phyloP scores from a whole-genome alignment of 2,329 filamentous ascomycete genomes.

The Penicillium fuscoglaucum region DNA sequence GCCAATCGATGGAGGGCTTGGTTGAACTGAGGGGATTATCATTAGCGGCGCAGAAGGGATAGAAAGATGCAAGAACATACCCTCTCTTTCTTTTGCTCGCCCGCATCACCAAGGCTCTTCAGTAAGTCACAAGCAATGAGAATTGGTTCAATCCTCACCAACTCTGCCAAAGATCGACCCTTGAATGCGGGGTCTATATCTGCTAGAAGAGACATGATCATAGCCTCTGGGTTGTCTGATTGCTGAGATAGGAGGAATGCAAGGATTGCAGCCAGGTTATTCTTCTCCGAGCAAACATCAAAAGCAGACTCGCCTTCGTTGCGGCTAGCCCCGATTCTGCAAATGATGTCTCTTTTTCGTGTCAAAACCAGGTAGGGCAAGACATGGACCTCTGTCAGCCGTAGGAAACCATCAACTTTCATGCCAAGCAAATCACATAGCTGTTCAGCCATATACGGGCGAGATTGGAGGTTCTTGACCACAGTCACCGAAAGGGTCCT shows the following conservation, averaged over 20 bases:
- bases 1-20: slow-evolving; percentile 54
- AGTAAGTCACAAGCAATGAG: slow-evolving; percentile 77
- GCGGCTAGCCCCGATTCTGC: slow-evolving; percentile 73
- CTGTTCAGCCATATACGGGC: slow-evolving; percentile 78
- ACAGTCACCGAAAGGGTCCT: slow-evolving; percentile 76
- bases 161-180: slow-evolving; percentile 62
- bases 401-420: slow-evolving; percentile 70
- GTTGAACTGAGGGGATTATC: slow-evolving; percentile 39
- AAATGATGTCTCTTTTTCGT: slow-evolving; percentile 74
- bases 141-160: slow-evolving; percentile 74
- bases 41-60: slow-evolving; percentile 3
- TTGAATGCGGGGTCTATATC: slow-evolving; percentile 71
- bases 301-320: slow-evolving; percentile 55
- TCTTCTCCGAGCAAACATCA: slow-evolving; percentile 61
- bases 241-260: slow-evolving; percentile 59
- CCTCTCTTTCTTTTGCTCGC: slow-evolving; percentile 52
- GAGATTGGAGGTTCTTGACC: slow-evolving; percentile 75
- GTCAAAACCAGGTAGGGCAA: slow-evolving; percentile 83
- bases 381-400: slow-evolving; percentile 75
- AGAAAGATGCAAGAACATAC: slow-evolving; percentile 48
- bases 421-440: slow-evolving; percentile 80
- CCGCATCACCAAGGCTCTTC: slow-evolving; percentile 72
- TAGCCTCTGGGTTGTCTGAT: slow-evolving; percentile 65
- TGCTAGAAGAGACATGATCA: slow-evolving; percentile 67
- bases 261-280: slow-evolving; percentile 60